These are phyloP conservation scores for Suhomyces coccinellae DNA, from an alignment of 1,139 yeast species.

Conservation along the genomic window DNA sequence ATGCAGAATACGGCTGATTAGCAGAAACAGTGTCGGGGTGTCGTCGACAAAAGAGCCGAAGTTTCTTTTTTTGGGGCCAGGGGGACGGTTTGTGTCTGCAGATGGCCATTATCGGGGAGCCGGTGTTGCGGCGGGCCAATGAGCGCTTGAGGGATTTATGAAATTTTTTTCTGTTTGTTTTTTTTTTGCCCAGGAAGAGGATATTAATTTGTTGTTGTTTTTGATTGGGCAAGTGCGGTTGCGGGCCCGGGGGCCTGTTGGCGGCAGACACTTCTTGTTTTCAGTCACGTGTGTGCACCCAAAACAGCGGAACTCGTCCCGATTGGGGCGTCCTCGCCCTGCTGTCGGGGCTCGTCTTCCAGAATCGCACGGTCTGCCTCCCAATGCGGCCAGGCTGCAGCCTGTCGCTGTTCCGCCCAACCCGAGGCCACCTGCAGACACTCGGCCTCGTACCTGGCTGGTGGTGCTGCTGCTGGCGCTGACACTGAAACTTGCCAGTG, in stretches of 20 bases:
- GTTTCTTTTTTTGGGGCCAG: conserved; percentile 3
- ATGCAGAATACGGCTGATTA: conserved; percentile 12
- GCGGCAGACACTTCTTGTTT: not conserved
- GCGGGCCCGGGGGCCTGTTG: not conserved
- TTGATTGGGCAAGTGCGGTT: conserved; percentile 1
- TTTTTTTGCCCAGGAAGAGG: conserved; percentile 1
- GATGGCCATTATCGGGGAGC: conserved; percentile 3
- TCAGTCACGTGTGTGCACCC: not conserved
- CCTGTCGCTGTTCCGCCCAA: not conserved
- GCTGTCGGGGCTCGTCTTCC: conserved; percentile 8
- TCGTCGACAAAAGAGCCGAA: conserved; percentile 1
- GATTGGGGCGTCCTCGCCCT: not conserved
- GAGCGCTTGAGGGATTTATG: conserved; percentile 9
- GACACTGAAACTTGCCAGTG: no score
- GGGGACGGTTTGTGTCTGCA: conserved; percentile 6
- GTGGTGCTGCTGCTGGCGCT: not conserved
- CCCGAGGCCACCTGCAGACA: not conserved
- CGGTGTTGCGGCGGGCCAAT: conserved; percentile 5
- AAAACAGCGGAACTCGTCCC: not conserved
- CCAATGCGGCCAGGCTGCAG: not conserved
- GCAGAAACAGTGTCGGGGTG: conserved; percentile 3
- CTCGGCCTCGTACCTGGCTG: not conserved
- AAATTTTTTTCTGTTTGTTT: conserved; percentile 6
- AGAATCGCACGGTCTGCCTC: conserved; percentile 1
- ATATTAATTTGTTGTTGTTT: conserved; percentile 3